phyloP scores from a whole-genome alignment of 2,329 filamentous ascomycete species.

The Geosmithia flava region DNA sequence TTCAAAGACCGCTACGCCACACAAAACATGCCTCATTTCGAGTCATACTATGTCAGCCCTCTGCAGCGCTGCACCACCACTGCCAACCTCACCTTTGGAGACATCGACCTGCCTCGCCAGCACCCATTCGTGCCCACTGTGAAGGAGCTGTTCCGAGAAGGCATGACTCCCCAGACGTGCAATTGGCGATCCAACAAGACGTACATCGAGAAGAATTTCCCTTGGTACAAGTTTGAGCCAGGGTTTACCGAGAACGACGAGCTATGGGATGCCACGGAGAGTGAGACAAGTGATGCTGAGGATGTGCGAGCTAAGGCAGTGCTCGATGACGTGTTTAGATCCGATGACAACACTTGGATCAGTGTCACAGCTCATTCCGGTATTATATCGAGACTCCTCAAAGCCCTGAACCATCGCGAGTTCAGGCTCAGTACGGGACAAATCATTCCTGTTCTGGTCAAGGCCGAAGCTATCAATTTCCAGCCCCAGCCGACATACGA shows the following conservation, averaged over 20 bases:
- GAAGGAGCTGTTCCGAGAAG: constrained; percentile 55
- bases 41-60: constrained; percentile 54
- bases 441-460: constrained; percentile 55
- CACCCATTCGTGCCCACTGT: constrained; percentile 43
- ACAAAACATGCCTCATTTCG: constrained; percentile 45
- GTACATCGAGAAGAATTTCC: constrained; percentile 38
- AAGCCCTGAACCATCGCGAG: constrained; percentile 45
- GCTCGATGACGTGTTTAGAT: constrained; percentile 43
- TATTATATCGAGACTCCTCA: constrained; percentile 37
- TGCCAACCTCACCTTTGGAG: constrained; percentile 46
- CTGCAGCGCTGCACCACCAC: constrained; percentile 51
- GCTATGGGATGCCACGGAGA: constrained; percentile 28
- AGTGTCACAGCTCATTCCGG: constrained; percentile 50
- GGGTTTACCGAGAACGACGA: constrained; percentile 45
- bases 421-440: constrained; percentile 55
- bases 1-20: constrained; percentile 39
- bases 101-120: constrained; percentile 35
- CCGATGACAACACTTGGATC: constrained; percentile 40
- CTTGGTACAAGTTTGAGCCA: constrained; percentile 41
- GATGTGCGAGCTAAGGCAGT: constrained; percentile 32
- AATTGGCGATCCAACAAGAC: constrained; percentile 45
- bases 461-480: constrained; percentile 32
- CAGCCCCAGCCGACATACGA: constrained; percentile 15
- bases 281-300: constrained; percentile 33
- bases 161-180: constrained; percentile 56